Evolutionary conservation across 106 monocot genomes (phyloP).

Genomic region (Dendrobium nobile): DNA sequence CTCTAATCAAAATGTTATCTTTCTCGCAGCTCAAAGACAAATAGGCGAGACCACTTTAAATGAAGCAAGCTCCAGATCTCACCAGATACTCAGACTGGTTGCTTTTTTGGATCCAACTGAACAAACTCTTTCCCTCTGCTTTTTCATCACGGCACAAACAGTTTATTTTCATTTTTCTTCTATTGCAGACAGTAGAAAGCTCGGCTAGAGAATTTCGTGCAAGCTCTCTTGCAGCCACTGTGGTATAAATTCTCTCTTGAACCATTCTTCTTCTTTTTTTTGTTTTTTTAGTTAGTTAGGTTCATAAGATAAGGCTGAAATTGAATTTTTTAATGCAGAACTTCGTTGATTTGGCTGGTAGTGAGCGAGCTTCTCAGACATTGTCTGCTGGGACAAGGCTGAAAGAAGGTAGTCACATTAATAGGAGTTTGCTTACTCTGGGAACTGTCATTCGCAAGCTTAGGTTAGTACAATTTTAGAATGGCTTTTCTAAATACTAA

Average conservation of each 20-base stretch:
- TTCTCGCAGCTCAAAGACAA: conserved; percentile 55
- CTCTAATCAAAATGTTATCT: conserved; percentile 1
- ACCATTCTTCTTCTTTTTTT: neutral
- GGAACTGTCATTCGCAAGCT: conserved; percentile 71
- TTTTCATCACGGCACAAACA: neutral
- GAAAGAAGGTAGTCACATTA: conserved; percentile 79
- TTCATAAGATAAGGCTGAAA: neutral
- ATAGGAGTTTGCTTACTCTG: conserved; percentile 66
- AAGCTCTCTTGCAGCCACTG: conserved; percentile 48
- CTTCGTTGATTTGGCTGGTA: conserved; percentile 77
- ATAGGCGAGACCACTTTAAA: conserved; percentile 68
- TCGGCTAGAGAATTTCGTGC: conserved; percentile 27
- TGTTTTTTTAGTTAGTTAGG: neutral
- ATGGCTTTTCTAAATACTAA: neutral
- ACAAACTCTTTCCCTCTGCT: neutral
- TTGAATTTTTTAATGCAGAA: conserved; percentile 31
- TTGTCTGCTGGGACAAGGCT: conserved; percentile 51
- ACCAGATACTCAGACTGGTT: conserved; percentile 79
- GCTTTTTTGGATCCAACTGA: conserved; percentile 4
- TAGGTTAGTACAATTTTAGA: conserved; percentile 26
- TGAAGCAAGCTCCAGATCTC: conserved; percentile 79
- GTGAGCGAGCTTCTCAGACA: conserved; percentile 68
- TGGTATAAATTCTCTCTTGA: conserved; percentile 34
- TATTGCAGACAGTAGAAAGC: conserved; percentile 55
- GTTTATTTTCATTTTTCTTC: neutral